Evolutionary conservation across 208 protist genomes (phyloP), one percentile per base, ranked within the genome.

Genomic region (Trypanosoma boissoni): DNA sequence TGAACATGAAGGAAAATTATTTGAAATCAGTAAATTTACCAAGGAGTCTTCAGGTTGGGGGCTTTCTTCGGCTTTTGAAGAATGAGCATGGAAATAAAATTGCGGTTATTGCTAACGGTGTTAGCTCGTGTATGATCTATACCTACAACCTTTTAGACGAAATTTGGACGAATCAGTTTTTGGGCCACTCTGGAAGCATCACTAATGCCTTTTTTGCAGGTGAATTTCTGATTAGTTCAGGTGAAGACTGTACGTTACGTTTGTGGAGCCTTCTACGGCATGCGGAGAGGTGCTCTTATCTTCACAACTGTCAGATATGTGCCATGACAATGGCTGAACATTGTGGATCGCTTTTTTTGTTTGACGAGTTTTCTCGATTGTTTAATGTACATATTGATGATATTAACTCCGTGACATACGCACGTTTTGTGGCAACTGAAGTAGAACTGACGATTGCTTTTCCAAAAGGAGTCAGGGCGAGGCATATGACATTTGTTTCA

Each of bases 211-310:
- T 62, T 70, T 79, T 88, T 61, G 71, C 82, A 23, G 83, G 75
- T 42, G 80, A 80, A 54, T 83, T 88, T 45, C 64, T 80, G 36
- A 81, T 80, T 46, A 80, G 77, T 14, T 64, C 74, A 0, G 72
- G 76, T 9, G 74, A 70, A 2, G 84, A 88, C 52, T 53, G 57
- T 23, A 67, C 55, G 10, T 43, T 95, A 27, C 78, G 74, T 23
- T 60, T 91, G 42, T 95, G 88, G 88, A 88, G 57, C 45, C 56
- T 90, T 14, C 23, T 62, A 37, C 59, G 69, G 9, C 63, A 76
- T 45, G 74, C 74, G 12, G 77, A 92, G 69, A 79, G 84, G 29
- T 70, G 80, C 9, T 76, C 65, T 2, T 87, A 91, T 63, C 55
- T 58, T 9, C 83, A 95, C 59, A 21, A 46, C 12, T 65, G 63